Evolutionary conservation across 306 rosid species (phyloP).

Genomic region (Geum urbanum): DNA sequence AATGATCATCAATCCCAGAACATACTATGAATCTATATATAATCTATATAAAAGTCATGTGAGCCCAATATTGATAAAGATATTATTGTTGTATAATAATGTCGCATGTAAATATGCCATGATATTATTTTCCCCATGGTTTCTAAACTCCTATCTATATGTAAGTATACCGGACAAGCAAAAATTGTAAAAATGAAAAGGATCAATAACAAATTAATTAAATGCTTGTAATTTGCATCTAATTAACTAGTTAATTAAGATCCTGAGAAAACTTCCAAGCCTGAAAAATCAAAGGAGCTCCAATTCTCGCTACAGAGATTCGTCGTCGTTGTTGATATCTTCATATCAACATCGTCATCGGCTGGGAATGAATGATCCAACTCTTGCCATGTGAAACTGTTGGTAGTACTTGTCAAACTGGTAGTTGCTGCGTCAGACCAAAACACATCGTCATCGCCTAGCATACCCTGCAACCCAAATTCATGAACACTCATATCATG

Average conservation of each 20-base stretch:
- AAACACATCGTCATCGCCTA: constrained; percentile 23
- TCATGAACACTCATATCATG: constrained; percentile 24
- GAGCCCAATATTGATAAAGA: neutral
- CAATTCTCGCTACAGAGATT: too few relatives aligned
- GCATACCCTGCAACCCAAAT: constrained; percentile 40
- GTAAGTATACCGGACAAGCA: neutral
- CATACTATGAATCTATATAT: neutral
- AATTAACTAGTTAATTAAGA: constrained; percentile 24
- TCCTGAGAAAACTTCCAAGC: constrained; percentile 13
- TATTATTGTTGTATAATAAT: neutral
- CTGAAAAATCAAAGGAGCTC: too few relatives aligned
- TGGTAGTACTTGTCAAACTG: neutral
- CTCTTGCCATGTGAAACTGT: constrained; percentile 38
- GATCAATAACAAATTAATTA: neutral
- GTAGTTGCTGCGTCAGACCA: constrained; percentile 20
- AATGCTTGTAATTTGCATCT: neutral
- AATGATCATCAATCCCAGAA: neutral
- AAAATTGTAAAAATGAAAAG: neutral
- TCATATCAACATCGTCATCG: too few relatives aligned
- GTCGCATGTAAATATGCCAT: constrained; percentile 3
- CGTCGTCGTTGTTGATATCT: too few relatives aligned
- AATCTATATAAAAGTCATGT: neutral
- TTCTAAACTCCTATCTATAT: constrained; percentile 3
- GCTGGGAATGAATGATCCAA: constrained; percentile 5
- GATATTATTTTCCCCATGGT: constrained; percentile 1